A percentile compares a stretch with the other conserved stretches of the same genome.
These are phyloP conservation scores for Herpetospermum pedunculosum DNA, from an alignment of 306 rosid genomes.

Conservation along the genomic window DNA sequence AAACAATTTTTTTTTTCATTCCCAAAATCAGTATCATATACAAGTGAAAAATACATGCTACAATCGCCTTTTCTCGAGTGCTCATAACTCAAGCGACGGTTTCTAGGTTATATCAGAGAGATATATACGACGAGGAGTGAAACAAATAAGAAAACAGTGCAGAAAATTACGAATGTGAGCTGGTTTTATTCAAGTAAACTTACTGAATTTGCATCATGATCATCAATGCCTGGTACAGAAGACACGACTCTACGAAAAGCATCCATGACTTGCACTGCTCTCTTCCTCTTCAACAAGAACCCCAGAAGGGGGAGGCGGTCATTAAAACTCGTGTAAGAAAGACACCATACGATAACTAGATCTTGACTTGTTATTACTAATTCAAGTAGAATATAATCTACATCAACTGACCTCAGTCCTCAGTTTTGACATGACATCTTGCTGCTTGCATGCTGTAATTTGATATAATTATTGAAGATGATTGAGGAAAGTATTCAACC, in stretches of 20 bases:
- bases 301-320: constrained; percentile 2
- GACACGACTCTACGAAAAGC: constrained; percentile 58
- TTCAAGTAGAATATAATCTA: constrained; percentile 10
- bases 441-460: constrained; percentile 67
- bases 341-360: not conserved
- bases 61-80: not conserved
- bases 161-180: constrained; percentile 7
- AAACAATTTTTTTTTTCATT: not conserved
- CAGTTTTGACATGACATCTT: constrained; percentile 45
- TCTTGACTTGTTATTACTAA: not conserved
- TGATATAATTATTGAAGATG: constrained; percentile 8
- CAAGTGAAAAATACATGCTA: not conserved
- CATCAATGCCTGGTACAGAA: constrained; percentile 63
- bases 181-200: constrained; percentile 11
- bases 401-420: constrained; percentile 62
- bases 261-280: constrained; percentile 57
- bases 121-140: not conserved
- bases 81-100: not conserved
- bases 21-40: not conserved
- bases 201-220: constrained; percentile 85
- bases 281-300: constrained; percentile 50
- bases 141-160: constrained; percentile 9
- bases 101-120: not conserved
- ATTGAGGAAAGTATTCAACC: not conserved
- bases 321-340: not conserved